Base-by-base conservation (phyloP, 371 early-diverging fungal genomes). In the Mucor indicus region DNA sequence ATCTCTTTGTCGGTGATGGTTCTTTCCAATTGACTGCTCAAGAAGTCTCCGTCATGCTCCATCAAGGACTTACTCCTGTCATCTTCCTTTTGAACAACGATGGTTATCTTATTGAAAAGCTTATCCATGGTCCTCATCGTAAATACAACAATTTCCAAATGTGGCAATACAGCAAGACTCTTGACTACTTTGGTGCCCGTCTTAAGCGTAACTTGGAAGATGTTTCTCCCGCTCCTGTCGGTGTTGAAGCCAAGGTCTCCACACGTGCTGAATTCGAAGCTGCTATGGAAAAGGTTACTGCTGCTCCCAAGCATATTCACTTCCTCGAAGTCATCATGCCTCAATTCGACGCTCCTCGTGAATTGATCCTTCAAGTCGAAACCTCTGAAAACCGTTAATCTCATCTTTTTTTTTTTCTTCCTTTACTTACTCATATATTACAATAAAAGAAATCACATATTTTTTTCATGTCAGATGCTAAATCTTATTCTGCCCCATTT, bases 31-130 rank as follows among this genome's bases (percentile, higher is more conserved):
- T 79, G 43, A 74, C 77, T 9, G 72, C 60, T 19, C 68, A 72
- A 46, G 77, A 72, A 44, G 36, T 79, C 17, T 74, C 77, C 13
- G 72, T 69, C n/a, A 64, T 80, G 58, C 58, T 74, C n/a, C 73
- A 68, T 25, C 62, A 67, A 31, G 73, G 72, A 16, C 56, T 74
- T 21, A 62, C 57, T 1, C 74, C 72, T 23, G 65, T 72, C 16
- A 69, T 80, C 27, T 50, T 78, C 45, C 36, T 80, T 13, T 35
- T 80, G 35, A 77, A 76, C 56, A 80, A 80, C 38, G 70, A 76
- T 20, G 80, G 78, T 36, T 80, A 77, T 48, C 55, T 67, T 13
- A 77, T 77, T 42, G 80, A 79, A 38, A 66, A 71, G 32, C 42
- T 69, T 3, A 74, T 80, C 32, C 80, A 80, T 43, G 80, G 75